These are phyloP conservation scores for Solanum piurae DNA, from an alignment of 257 asterid genomes.

Conservation along the genomic window DNA sequence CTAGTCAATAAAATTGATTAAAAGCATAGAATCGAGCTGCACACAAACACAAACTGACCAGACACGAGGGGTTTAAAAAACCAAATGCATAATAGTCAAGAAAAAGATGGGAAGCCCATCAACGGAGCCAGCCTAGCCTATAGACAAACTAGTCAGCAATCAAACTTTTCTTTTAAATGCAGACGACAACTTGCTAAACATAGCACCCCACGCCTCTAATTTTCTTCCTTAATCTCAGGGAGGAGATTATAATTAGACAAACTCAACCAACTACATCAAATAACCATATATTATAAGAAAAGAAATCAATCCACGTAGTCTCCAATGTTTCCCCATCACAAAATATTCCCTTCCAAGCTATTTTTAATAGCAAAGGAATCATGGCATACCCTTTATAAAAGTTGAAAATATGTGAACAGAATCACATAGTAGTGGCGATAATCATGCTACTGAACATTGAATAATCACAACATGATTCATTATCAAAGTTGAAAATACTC, in stretches of 20 bases:
- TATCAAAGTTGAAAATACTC: background rate
- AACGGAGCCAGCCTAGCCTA: conserved; percentile 14
- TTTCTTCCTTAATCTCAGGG: background rate
- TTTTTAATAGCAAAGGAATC: conserved; percentile 3
- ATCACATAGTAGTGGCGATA: background rate
- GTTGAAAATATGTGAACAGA: background rate
- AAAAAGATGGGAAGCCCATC: conserved; percentile 4
- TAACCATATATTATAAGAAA: background rate
- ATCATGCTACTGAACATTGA: background rate
- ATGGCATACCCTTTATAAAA: background rate
- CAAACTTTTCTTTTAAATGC: background rate
- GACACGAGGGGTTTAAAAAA: background rate
- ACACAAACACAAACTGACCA: background rate
- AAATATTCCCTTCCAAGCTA: background rate
- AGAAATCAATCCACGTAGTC: conserved; percentile 13
- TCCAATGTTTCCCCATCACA: conserved; percentile 11
- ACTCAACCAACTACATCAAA: background rate
- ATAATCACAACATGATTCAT: background rate
- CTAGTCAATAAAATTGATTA: background rate
- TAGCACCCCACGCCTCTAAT: background rate
- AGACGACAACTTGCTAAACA: background rate
- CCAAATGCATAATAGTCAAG: background rate
- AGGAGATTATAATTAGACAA: background rate
- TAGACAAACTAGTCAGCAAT: conserved; percentile 12
- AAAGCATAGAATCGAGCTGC: background rate